phyloP scores from a whole-genome alignment of 83 land plant species.

The Thuja plicata region DNA sequence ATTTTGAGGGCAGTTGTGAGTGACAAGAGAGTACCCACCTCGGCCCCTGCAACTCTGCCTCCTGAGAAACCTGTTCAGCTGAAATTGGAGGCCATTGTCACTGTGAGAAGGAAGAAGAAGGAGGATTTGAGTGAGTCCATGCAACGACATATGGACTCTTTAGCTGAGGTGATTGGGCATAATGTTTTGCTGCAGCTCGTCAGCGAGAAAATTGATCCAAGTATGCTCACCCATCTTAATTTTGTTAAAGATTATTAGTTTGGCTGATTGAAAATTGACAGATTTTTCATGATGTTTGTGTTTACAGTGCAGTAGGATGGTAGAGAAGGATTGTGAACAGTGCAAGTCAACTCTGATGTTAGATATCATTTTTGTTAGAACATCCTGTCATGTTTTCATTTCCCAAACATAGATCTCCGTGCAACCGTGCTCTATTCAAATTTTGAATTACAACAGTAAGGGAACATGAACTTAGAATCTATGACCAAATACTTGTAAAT shows the following conservation, averaged over 20 bases:
- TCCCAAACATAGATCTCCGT: background rate
- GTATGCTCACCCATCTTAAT: slow-evolving; percentile 39
- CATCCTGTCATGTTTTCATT: background rate
- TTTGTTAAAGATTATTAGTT: background rate
- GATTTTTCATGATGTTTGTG: background rate
- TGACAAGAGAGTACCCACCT: background rate
- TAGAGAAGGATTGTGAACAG: background rate
- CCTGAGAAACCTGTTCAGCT: slow-evolving; percentile 34
- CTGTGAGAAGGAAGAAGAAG: slow-evolving; percentile 60
- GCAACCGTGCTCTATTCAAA: background rate
- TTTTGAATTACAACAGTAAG: too few relatives aligned
- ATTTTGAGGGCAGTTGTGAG: background rate
- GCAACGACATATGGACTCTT: slow-evolving; percentile 56
- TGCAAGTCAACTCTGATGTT: background rate
- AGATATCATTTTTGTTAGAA: background rate
- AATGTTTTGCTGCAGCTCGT: slow-evolving; percentile 75
- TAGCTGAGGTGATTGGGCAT: slow-evolving; percentile 57
- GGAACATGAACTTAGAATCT: too few relatives aligned
- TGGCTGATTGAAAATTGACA: background rate
- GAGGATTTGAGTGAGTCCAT: slow-evolving; percentile 45
- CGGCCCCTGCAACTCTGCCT: background rate
- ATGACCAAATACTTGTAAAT: too few relatives aligned
- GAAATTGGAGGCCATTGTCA: slow-evolving; percentile 58
- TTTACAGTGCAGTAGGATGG: background rate
- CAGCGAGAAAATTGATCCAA: slow-evolving; percentile 80